Base-by-base conservation (phyloP, 1,284 basidiomycete species). In the Sanghuangporus baumii region DNA sequence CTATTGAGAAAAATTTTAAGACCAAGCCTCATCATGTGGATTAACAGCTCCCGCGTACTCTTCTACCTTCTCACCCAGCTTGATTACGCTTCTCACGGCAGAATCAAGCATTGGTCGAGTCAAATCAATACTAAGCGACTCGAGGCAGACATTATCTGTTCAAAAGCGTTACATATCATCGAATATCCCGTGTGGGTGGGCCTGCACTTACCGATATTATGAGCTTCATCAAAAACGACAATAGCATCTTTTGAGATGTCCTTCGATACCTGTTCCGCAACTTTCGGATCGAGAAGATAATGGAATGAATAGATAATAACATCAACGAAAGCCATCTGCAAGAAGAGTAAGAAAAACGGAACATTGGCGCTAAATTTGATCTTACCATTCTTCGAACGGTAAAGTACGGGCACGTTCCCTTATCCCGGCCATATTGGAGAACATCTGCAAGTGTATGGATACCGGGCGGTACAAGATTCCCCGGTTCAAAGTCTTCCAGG, bases 221-320 rank as follows among this genome's bases (percentile, higher is more conserved):
- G 97, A 7, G 97, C 97, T 75, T 99, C 97, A 73, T 99, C 97
- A 71, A 99, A 99, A 0, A 99, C 96, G 52, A 99, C 96, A 63
- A 99, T 99, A 50, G 94, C 89, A 73, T 99, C 97, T 70, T 98
- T 98, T 37, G 92, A 94, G 77, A 99, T 83, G 73, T 99, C 96
- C 71, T 94, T 96, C 6, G 96, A 98, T 12, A 99, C 97, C 78
- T 98, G 96, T 70, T 99, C 96, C 0, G 97, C 97, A 47, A 99
- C 95, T 76, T 99, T 99, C 0, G 97, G 97, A 76, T 99, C 97
- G 51, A 99, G 85, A 26, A 99, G 82, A 74, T 99, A 99, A 74
- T 99, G 97, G 77, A 99, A 99, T 38, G 96, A 98, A 75, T 98
- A 99, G 74, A 99, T 98, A 74, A 99, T 87, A 66, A 99, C 83